Evolutionary conservation across 2,329 filamentous ascomycete species (phyloP), one percentile per base, ranked within the genome.

Genomic region (Exophiala sp.): DNA sequence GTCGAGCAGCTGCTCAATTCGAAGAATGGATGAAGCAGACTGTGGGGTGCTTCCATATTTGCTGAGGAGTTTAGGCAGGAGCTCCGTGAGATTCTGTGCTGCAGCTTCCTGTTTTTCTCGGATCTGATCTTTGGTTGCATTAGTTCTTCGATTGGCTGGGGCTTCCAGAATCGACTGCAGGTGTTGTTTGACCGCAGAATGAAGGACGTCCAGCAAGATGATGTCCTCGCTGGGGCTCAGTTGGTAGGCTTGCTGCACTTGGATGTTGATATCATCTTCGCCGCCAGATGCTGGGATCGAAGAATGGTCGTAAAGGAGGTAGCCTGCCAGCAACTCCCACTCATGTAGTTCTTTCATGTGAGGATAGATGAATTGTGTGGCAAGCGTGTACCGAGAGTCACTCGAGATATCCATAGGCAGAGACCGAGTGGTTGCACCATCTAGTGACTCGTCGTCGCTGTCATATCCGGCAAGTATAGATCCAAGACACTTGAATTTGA

Each of bases 1-100:
- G 62, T 96, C 89, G 18, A 99, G 83, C 36, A 89, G 83, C 66
- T 92, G 89, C 67, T 95, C 89, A 40, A 99, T 76, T 32, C 90
- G 84, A 20, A 99, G 78, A 42, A 96, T 91, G 20, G 88, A 84
- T 8, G 90, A 88, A 1, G 91, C 91, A 20, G 92, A 91, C 65
- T 88, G 85, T 12, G 94, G 88, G 24, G 88, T 82, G n/a, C 91
- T 89, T 4, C 94, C 92, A 64, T 91, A 99, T 67, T 96, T 97
- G 71, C 87, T 96, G 47, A 99, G 76, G 2, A 99, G 81, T 59
- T 84, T 85, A 0, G 94, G 94, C 50, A 97, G 92, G 11, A 88
- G 78, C 35, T 81, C 78, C 7, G 90, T 89, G 35, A 99, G 78
- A 62, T 87, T 84, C 44, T 91, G 79, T 2, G 89, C 89, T 34